phyloP scores from a whole-genome alignment of 768 basidiomycete genomes.

The Suillus fuscotomentosus region DNA sequence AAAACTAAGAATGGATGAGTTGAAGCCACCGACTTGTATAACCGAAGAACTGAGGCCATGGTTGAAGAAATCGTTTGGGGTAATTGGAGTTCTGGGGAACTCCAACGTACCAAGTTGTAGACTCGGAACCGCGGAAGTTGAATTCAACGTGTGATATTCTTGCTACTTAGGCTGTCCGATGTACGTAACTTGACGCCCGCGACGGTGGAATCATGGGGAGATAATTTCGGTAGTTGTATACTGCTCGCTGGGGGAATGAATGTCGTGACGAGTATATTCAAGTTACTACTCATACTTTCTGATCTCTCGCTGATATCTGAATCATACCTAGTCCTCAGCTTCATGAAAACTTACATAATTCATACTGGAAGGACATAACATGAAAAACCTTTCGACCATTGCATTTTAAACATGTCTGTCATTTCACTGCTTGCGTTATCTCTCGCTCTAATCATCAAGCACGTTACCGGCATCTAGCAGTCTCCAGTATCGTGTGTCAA shows the following conservation, averaged over 20 bases:
- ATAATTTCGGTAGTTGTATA: no score
- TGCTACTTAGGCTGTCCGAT: neutral
- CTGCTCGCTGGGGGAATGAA: no score
- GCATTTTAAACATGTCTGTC: neutral
- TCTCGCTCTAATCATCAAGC: neutral
- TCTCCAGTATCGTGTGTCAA: neutral
- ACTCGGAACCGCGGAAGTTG: neutral
- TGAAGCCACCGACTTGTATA: constrained; percentile 37
- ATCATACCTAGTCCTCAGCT: neutral
- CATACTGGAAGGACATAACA: neutral
- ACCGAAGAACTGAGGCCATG: constrained; percentile 45
- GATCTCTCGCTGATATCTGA: neutral
- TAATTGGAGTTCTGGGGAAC: no score
- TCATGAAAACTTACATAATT: no score
- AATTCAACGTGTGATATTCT: neutral
- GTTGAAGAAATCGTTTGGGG: neutral
- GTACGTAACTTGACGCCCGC: neutral
- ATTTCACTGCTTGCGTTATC: neutral
- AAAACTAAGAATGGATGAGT: neutral
- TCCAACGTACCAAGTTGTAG: neutral
- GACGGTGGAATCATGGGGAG: no score
- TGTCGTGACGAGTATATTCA: no score
- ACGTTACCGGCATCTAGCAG: neutral
- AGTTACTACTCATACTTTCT: neutral
- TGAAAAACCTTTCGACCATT: neutral